A percentile compares a stretch with the other conserved stretches of the same genome.
These are phyloP conservation scores for Tolypocladium sp. DNA, from an alignment of 2,329 filamentous ascomycete genomes.

Conservation along the genomic window DNA sequence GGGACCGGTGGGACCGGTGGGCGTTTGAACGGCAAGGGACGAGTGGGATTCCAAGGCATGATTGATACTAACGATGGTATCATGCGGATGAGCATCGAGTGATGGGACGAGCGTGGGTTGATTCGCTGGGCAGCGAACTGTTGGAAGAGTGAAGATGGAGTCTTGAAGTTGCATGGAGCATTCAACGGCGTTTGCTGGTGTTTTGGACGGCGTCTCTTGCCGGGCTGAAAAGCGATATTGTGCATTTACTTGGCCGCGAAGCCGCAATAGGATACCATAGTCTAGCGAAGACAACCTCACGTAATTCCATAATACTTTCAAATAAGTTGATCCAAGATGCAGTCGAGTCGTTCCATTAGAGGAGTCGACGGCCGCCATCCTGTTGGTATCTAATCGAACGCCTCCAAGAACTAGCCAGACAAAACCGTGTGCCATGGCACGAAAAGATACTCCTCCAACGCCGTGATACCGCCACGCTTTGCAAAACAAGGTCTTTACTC, in stretches of 20 bases:
- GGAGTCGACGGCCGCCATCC: background rate
- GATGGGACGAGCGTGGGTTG: slow-evolving; percentile 6
- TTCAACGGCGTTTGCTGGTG: background rate
- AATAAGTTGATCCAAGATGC: background rate
- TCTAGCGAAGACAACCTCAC: background rate
- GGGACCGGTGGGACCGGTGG: slow-evolving; percentile 19
- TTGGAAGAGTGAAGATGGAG: background rate
- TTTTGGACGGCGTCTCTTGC: background rate
- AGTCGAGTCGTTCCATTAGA: background rate
- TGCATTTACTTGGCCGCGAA: background rate
- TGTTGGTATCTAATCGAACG: slow-evolving; percentile 5
- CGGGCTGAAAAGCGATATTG: background rate
- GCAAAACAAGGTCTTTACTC: background rate
- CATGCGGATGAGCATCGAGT: slow-evolving; percentile 97
- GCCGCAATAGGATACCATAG: background rate
- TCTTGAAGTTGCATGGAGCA: background rate
- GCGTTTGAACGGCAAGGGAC: slow-evolving; percentile 44
- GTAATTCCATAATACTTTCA: background rate
- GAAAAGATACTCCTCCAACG: background rate
- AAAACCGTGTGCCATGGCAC: background rate
- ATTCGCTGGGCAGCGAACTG: background rate
- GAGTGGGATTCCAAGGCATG: slow-evolving; percentile 86
- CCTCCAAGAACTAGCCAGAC: background rate
- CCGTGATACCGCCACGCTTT: background rate
- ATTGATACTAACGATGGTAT: slow-evolving; percentile 88